Conservation (phyloP, 345 rosid species). For the Eucalyptus marginata region DNA sequence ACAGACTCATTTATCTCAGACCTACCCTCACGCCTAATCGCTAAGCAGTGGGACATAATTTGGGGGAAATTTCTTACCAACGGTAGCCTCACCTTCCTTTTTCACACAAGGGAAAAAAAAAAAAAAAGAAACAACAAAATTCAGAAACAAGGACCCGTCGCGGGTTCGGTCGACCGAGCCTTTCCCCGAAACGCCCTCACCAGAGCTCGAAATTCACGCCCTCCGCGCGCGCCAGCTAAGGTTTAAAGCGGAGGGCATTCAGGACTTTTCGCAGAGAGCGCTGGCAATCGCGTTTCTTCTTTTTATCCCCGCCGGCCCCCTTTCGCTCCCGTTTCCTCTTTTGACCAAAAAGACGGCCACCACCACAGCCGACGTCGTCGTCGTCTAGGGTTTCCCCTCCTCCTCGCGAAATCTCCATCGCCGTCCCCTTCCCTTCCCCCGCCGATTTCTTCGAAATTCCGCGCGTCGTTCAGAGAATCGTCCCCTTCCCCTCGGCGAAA, state of each 20-base stretch:
- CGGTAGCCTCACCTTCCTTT: not conserved
- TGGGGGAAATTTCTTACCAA: not conserved
- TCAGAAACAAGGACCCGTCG: not conserved
- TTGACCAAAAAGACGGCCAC: not conserved
- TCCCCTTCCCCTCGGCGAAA: not conserved
- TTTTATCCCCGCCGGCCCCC: not conserved
- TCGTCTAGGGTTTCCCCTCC: not conserved
- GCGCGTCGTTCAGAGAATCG: not conserved
- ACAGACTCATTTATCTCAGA: not conserved
- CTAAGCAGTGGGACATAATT: not conserved
- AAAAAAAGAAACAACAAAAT: not conserved
- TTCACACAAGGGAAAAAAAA: not conserved
- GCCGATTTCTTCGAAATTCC: not conserved
- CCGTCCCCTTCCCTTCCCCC: too few species aligned
- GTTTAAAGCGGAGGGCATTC: not conserved
- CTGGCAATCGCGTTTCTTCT: too few species aligned
- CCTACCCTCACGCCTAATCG: not conserved
- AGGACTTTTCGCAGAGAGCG: too few species aligned
- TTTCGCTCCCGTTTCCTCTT: not conserved
- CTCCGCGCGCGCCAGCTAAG: rapidly evolving
- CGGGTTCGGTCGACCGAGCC: not conserved
- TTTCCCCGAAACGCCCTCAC: not conserved
- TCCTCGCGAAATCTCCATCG: not conserved
- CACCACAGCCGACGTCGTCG: not conserved
- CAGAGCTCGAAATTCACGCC: not conserved